phyloP scores from a whole-genome alignment of 768 basidiomycete species.

The Lactarius quietus region DNA sequence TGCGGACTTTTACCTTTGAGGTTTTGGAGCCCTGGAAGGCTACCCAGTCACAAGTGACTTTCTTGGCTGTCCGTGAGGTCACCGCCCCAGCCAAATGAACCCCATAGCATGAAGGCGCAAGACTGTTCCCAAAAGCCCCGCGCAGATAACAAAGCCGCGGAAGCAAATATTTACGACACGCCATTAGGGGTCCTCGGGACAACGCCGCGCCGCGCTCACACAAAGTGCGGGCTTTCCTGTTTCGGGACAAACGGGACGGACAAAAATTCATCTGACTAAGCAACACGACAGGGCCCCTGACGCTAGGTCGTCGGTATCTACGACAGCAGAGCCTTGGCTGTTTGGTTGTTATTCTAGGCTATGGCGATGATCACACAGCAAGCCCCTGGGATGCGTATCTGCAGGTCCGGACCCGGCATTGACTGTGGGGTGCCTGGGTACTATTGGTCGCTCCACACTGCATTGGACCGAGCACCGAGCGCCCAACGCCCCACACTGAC shows the following conservation, averaged over 20 bases:
- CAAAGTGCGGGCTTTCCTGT: constrained; percentile 1
- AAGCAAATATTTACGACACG: background rate
- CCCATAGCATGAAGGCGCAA: background rate
- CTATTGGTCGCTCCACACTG: background rate
- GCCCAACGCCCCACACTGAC: background rate
- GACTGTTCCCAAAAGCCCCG: background rate
- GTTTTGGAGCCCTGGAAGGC: background rate
- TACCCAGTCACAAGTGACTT: too few species aligned
- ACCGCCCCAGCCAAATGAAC: background rate
- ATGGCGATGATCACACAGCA: background rate
- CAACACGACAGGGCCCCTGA: background rate
- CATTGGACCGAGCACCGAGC: background rate
- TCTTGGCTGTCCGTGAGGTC: background rate
- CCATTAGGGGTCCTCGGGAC: background rate
- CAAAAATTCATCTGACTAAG: constrained; percentile 9
- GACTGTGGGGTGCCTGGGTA: background rate
- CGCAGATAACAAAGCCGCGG: constrained; percentile 4
- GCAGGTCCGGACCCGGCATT: background rate
- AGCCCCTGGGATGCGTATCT: background rate
- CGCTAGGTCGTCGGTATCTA: background rate
- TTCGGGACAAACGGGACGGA: background rate
- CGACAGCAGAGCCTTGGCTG: too few species aligned
- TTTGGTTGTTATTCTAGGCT: background rate
- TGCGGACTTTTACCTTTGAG: constrained; percentile 10
- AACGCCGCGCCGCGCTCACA: background rate